These are phyloP conservation scores for Rhodofomes roseus DNA, from an alignment of 1,284 basidiomycete genomes.

Conservation along the genomic window DNA sequence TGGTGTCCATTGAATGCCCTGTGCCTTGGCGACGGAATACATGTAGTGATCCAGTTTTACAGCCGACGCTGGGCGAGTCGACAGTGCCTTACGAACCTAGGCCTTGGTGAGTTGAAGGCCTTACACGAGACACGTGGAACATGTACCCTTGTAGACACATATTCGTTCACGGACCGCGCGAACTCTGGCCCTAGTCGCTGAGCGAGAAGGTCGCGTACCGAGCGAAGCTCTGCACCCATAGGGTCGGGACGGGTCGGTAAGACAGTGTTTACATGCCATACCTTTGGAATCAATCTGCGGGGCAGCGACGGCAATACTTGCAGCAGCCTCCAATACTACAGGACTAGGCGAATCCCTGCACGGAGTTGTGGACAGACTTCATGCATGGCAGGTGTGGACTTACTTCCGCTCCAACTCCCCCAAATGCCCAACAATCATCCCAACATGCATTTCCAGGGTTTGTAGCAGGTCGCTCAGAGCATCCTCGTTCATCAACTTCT, in stretches of 20 bases:
- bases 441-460: conserved; percentile 62
- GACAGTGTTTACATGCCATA: conserved; percentile 18
- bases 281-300: conserved; percentile 57
- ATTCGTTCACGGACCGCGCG: conserved; percentile 47
- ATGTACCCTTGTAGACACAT: conserved; percentile 52
- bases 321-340: conserved; percentile 55
- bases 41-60: conserved; percentile 54
- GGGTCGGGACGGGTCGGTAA: background rate
- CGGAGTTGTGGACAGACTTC: background rate
- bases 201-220: conserved; percentile 50
- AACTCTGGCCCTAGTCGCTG: conserved; percentile 57
- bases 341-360: conserved; percentile 42
- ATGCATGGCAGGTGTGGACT: conserved; percentile 8
- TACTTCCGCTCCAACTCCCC: conserved; percentile 53
- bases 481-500: conserved; percentile 63
- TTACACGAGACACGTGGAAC: background rate
- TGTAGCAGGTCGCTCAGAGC: conserved; percentile 57
- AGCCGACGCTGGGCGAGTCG: conserved; percentile 50
- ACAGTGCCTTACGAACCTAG: conserved; percentile 49
- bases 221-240: conserved; percentile 47
- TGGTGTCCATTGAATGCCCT: conserved; percentile 59
- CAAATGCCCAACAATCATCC: conserved; percentile 54
- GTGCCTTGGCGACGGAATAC: conserved; percentile 45
- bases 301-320: conserved; percentile 62
- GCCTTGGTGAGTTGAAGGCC: conserved; percentile 4